phyloP scores from a whole-genome alignment of 257 asterid species.

The Sherardia arvensis region DNA sequence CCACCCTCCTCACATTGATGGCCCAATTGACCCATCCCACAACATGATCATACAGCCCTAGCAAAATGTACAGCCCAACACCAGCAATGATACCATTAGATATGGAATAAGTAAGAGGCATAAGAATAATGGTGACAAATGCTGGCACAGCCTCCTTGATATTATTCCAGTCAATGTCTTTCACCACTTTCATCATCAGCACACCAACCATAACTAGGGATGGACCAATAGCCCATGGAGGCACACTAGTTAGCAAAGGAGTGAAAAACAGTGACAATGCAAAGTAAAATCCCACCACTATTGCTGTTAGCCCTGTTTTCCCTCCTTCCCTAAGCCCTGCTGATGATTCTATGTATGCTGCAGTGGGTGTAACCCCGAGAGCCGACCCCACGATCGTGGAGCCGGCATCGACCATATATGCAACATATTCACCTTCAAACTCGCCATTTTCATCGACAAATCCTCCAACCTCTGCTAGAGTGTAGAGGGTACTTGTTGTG shows the following conservation, averaged over 20 bases:
- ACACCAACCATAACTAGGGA: slow-evolving; percentile 81
- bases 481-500: slow-evolving; percentile 61
- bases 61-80: slow-evolving; percentile 43
- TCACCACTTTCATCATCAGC: slow-evolving; percentile 65
- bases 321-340: slow-evolving; percentile 80
- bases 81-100: slow-evolving; percentile 77
- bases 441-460: slow-evolving; percentile 36
- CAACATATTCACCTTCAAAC: slow-evolving; percentile 65
- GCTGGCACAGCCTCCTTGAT: slow-evolving; percentile 62
- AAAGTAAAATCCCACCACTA: slow-evolving; percentile 51
- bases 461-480: slow-evolving; percentile 64
- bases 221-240: slow-evolving; percentile 85
- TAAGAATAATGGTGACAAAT: slow-evolving; percentile 51
- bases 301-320: slow-evolving; percentile 60
- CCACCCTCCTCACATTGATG: slow-evolving; percentile 33
- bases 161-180: slow-evolving; percentile 59
- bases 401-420: slow-evolving; percentile 79
- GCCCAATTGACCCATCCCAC: slow-evolving; percentile 31
- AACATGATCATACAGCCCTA: slow-evolving; percentile 35
- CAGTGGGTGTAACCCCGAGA: slow-evolving; percentile 64
- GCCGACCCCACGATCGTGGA: slow-evolving; percentile 59
- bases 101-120: slow-evolving; percentile 75
- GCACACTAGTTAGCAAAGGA: slow-evolving; percentile 56
- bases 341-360: slow-evolving; percentile 58
- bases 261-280: slow-evolving; percentile 43